Conservation (phyloP, 2,329 filamentous ascomycete genomes). For the Fusarium virguliforme region DNA sequence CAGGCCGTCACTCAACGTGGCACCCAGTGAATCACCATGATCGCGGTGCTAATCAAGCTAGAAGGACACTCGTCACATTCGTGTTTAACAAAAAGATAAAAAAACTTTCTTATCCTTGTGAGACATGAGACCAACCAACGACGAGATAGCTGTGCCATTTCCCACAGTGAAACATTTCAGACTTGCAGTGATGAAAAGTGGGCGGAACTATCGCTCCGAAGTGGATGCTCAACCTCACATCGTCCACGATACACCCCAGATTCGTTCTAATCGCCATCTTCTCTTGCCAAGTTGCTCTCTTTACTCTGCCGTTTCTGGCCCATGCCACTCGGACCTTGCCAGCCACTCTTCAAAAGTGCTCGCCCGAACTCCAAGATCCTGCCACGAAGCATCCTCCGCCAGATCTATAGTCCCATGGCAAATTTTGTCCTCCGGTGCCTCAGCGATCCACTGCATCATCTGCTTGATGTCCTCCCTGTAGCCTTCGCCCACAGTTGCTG, state of each 20-base stretch:
- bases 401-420: constrained; percentile 22
- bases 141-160: not conserved
- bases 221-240: not conserved
- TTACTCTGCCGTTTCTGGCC: not conserved
- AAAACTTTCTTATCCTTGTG: not conserved
- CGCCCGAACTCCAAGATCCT: constrained; percentile 24
- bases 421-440: constrained; percentile 30
- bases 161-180: constrained; percentile 8
- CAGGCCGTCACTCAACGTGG: not conserved
- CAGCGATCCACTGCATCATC: constrained; percentile 43
- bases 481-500: constrained; percentile 24
- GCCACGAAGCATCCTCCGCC: constrained; percentile 18
- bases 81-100: too few relatives aligned
- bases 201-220: constrained; percentile 5
- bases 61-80: not conserved
- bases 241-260: not conserved
- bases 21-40: not conserved
- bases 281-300: not conserved
- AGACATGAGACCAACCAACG: not conserved
- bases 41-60: not conserved
- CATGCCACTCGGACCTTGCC: not conserved
- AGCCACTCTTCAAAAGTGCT: constrained; percentile 37
- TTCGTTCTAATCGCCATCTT: not conserved
- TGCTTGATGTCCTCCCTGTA: constrained; percentile 36
- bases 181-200: not conserved